Conservation (phyloP, 352 stramenopile species). For the Peronospora belbahrii region DNA sequence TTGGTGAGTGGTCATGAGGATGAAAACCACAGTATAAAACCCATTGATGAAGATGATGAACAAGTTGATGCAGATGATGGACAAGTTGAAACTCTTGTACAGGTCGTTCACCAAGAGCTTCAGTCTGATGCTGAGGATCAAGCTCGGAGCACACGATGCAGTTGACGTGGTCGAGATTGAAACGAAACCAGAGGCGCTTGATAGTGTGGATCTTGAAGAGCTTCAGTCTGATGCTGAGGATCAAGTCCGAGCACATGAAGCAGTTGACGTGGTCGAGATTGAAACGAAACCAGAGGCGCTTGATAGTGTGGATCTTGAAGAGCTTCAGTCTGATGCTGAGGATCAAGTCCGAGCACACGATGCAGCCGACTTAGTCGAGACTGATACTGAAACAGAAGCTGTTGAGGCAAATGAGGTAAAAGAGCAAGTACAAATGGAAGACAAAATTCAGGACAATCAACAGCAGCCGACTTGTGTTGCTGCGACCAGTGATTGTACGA, state of each 20-base stretch:
- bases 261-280: too few relatives aligned
- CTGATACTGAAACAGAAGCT: slow-evolving; percentile 8
- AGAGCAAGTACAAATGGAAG: neutral
- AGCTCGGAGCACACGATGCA: too few relatives aligned
- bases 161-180: too few relatives aligned
- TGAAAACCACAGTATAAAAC: slow-evolving; percentile 1
- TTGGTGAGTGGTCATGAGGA: neutral
- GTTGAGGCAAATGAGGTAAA: slow-evolving; percentile 7
- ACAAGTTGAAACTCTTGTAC: slow-evolving; percentile 11
- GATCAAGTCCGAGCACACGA: neutral
- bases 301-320: too few relatives aligned
- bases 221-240: too few relatives aligned
- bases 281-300: too few relatives aligned
- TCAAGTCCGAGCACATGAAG: too few relatives aligned
- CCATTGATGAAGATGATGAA: neutral
- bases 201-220: too few relatives aligned
- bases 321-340: too few relatives aligned
- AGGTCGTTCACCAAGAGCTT: neutral
- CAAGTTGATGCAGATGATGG: neutral
- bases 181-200: too few relatives aligned
- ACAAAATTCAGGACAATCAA: neutral
- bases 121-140: too few relatives aligned
- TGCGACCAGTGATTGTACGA: slow-evolving; percentile 17
- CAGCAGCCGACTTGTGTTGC: slow-evolving; percentile 3
- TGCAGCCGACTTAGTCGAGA: neutral